These are phyloP conservation scores for Salix brachista DNA, from an alignment of 345 rosid species.

Conservation along the genomic window DNA sequence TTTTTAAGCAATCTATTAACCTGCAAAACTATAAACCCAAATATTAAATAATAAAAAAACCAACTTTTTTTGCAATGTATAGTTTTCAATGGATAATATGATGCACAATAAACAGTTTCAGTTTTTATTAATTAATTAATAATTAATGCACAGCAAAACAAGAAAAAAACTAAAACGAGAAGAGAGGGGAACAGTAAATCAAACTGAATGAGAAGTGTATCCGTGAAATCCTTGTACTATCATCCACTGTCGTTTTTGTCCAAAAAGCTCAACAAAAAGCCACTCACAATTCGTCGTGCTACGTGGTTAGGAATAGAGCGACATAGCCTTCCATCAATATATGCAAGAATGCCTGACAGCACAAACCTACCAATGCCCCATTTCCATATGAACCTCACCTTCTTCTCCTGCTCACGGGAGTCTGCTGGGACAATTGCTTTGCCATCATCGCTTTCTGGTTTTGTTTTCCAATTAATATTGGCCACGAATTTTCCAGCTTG, in stretches of 20 bases:
- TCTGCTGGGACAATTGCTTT: conserved; percentile 35
- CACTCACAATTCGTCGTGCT: conserved; percentile 87
- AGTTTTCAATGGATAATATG: no score
- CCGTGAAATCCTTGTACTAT: background rate
- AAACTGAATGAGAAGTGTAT: background rate
- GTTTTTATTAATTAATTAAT: no score
- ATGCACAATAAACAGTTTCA: no score
- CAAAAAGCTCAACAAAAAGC: conserved; percentile 70
- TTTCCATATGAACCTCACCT: conserved; percentile 56
- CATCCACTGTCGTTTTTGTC: conserved; percentile 43
- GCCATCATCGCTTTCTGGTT: conserved; percentile 19
- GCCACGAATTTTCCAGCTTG: conserved; percentile 45
- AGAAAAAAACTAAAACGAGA: no score
- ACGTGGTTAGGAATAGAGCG: conserved; percentile 81
- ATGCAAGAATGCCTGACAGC: conserved; percentile 71
- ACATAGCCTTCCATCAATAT: conserved; percentile 83
- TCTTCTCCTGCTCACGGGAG: conserved; percentile 24
- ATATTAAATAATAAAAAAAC: no score
- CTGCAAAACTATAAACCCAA: no score
- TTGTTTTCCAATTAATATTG: conserved; percentile 34
- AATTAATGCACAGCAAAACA: no score
- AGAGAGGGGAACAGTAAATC: no score
- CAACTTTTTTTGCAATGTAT: no score
- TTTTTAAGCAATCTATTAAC: no score
- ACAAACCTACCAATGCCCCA: conserved; percentile 69